Evolutionary conservation across 1,284 basidiomycete species (phyloP).

Genomic region (Rhodotorula sp.): DNA sequence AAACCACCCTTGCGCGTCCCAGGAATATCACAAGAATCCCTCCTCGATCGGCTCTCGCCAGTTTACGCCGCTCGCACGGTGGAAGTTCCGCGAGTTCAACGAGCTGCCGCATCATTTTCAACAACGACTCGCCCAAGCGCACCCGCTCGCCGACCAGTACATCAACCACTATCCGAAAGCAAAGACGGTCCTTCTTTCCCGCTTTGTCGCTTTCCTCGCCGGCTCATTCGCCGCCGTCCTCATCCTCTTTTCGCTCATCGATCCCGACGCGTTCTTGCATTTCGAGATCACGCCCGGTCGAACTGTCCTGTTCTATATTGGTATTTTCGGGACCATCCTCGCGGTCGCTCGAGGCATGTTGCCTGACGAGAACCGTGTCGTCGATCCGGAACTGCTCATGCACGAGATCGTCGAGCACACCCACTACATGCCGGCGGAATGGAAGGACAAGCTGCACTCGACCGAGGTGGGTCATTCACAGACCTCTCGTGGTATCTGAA

Average conservation of each 20-base stretch:
- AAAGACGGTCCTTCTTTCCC: slow-evolving; percentile 79
- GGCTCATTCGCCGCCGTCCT: slow-evolving; percentile 96
- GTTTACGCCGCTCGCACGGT: slow-evolving; percentile 91
- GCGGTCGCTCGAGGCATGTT: slow-evolving; percentile 92
- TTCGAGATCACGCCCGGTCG: slow-evolving; percentile 92
- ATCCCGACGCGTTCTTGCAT: slow-evolving; percentile 74
- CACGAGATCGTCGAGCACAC: slow-evolving; percentile 86
- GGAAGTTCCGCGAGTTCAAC: slow-evolving; percentile 99
- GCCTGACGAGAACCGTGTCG: slow-evolving; percentile 87
- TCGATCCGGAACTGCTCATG: slow-evolving; percentile 90
- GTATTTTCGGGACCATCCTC: slow-evolving; percentile 79
- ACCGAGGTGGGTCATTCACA: slow-evolving; percentile 60
- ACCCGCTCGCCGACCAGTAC: slow-evolving; percentile 86
- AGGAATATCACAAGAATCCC: slow-evolving; percentile 99
- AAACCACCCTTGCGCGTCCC: neutral
- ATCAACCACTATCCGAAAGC: slow-evolving; percentile 97
- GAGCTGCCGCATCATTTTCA: slow-evolving; percentile 92
- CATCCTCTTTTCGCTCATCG: slow-evolving; percentile 81
- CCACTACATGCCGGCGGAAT: slow-evolving; percentile 90
- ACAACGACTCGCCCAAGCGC: slow-evolving; percentile 78
- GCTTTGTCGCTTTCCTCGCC: slow-evolving; percentile 91
- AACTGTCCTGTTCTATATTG: slow-evolving; percentile 89
- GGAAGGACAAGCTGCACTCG: slow-evolving; percentile 85
- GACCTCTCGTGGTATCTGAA: neutral
- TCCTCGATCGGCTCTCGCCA: slow-evolving; percentile 86